phyloP scores from a whole-genome alignment of 1,284 basidiomycete species.

The Irpex sp. region DNA sequence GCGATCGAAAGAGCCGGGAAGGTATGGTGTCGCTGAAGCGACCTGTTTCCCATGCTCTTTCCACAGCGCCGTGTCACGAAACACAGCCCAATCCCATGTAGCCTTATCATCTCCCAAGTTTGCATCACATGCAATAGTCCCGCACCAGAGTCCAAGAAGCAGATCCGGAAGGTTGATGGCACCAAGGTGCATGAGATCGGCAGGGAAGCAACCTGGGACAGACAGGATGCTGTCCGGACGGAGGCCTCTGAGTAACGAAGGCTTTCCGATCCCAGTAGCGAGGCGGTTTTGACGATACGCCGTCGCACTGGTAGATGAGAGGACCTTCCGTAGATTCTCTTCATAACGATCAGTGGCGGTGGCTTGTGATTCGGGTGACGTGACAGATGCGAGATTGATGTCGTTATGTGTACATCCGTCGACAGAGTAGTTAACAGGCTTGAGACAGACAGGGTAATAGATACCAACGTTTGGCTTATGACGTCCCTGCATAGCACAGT shows the following conservation, averaged over 20 bases:
- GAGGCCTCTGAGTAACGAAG: conserved; percentile 16
- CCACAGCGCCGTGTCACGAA: conserved; percentile 26
- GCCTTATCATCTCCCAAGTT: conserved; percentile 13
- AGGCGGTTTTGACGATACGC: conserved; percentile 15
- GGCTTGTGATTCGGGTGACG: not conserved
- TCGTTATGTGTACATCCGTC: conserved; percentile 8
- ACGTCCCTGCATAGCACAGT: conserved; percentile 29
- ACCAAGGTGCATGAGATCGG: conserved; percentile 37
- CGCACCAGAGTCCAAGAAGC: conserved; percentile 29
- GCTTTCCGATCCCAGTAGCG: conserved; percentile 19
- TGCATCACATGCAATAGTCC: conserved; percentile 19
- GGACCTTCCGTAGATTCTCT: not conserved
- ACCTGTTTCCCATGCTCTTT: conserved; percentile 27
- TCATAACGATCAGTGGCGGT: conserved; percentile 9
- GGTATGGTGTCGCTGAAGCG: conserved; percentile 12
- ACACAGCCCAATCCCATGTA: conserved; percentile 31
- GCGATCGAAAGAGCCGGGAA: conserved; percentile 26
- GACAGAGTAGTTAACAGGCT: conserved; percentile 1
- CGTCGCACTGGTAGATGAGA: not conserved
- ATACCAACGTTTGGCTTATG: conserved; percentile 24
- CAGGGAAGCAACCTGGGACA: conserved; percentile 26
- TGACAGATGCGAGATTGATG: not conserved
- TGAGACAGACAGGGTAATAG: conserved; percentile 27
- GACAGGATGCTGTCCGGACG: conserved; percentile 2
- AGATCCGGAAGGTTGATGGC: conserved; percentile 28